phyloP scores from a whole-genome alignment of 345 rosid genomes.

The Conringia planisiliqua region DNA sequence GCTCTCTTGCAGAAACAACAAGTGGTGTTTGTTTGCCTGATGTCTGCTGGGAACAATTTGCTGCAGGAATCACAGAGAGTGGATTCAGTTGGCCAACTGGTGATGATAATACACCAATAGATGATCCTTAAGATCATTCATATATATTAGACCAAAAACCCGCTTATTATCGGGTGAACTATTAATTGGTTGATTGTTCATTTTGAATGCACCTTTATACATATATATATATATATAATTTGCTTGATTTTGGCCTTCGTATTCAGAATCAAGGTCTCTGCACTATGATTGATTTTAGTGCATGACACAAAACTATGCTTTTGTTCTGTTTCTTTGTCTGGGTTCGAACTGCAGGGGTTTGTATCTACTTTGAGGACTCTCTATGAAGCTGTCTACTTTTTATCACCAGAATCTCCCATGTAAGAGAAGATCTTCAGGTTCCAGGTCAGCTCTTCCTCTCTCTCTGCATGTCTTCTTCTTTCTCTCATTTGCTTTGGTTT shows the following conservation, averaged over 20 bases:
- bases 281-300: background rate
- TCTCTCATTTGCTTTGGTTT: background rate
- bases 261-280: background rate
- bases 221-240: slow-evolving; percentile 1
- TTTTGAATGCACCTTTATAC: slow-evolving; percentile 27
- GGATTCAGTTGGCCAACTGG: slow-evolving; percentile 48
- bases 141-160: slow-evolving; percentile 5
- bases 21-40: slow-evolving; percentile 51
- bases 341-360: background rate
- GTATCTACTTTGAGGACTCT: background rate
- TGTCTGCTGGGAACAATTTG: slow-evolving; percentile 57
- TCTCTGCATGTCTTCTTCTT: background rate
- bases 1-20: slow-evolving; percentile 28
- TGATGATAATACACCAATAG: slow-evolving; percentile 19
- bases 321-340: background rate
- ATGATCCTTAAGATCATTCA: slow-evolving; percentile 16
- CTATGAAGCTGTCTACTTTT: background rate
- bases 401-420: background rate
- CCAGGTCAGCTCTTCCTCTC: background rate
- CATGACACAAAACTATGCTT: background rate
- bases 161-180: slow-evolving; percentile 20
- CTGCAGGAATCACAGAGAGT: slow-evolving; percentile 41
- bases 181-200: slow-evolving; percentile 21
- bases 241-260: slow-evolving; percentile 12
- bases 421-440: background rate